These are phyloP conservation scores for Curvularia spicifera DNA, from an alignment of 2,329 filamentous ascomycete genomes.

Conservation along the genomic window DNA sequence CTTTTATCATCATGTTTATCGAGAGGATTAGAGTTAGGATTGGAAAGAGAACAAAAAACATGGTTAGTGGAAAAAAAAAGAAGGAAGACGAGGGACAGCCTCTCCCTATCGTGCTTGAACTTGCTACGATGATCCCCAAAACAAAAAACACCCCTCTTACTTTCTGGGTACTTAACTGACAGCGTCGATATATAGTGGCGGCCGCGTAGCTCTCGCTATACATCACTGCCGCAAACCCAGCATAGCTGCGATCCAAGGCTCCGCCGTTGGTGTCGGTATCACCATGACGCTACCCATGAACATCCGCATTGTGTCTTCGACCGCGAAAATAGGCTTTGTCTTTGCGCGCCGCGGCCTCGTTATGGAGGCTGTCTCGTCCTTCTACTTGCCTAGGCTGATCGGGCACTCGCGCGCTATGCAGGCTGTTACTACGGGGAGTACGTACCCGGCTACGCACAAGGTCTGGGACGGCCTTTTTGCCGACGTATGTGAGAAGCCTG, in stretches of 20 bases:
- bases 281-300: conserved; percentile 65
- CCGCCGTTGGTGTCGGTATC: conserved; percentile 64
- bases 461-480: conserved; percentile 69
- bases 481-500: conserved; percentile 64
- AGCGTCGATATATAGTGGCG: conserved; percentile 43
- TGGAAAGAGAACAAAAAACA: too few species aligned
- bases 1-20: not conserved
- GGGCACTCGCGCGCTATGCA: conserved; percentile 69
- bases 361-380: conserved; percentile 75
- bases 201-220: conserved; percentile 59
- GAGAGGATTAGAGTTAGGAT: too few species aligned
- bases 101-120: too few species aligned
- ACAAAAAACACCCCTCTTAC: too few species aligned
- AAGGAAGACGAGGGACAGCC: too few species aligned
- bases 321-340: conserved; percentile 75
- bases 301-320: conserved; percentile 60
- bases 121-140: too few species aligned
- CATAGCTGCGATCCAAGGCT: conserved; percentile 62
- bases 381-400: conserved; percentile 73
- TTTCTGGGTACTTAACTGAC: too few species aligned
- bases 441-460: conserved; percentile 59
- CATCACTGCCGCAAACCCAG: conserved; percentile 64
- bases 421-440: conserved; percentile 70
- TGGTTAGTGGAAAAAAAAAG: too few species aligned
- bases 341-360: conserved; percentile 73